Evolutionary conservation across 139 green algal species (phyloP), one percentile per base, ranked within the genome.

Genomic region (Chlorella ohadii): DNA sequence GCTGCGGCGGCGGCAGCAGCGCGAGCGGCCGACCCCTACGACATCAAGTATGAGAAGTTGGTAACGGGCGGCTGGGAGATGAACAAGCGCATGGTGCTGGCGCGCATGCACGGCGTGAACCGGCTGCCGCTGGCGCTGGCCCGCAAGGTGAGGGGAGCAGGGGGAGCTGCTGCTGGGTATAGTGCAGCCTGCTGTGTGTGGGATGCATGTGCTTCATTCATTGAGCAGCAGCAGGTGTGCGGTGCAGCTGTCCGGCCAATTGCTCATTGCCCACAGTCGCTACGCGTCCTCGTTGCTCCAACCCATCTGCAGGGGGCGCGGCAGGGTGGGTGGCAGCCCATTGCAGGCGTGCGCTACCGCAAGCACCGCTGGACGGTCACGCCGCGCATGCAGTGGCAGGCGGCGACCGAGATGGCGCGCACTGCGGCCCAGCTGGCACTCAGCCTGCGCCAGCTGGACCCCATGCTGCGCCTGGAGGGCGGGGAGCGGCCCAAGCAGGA

Each of bases 371-470:
- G 82, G 75, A 64, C 64, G 16, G 23, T 83, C 47, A 67, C 78
- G 31, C 70, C 70, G 6, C 84, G 82, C 15, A 41, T 79, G 68
- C 55, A 31, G 4, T 93, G 90, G 90, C 27, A 72, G 15, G 85
- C 85, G 4, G 75, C 39, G 23, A 72, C 81, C 27, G 73, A 93
- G 85, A n/a, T 19, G 7, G 84, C 79, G 15, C 16, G 33, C 34
- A 91, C 82, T 1, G 72, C 57, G 4, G 64, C 85, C 28, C 57
- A 91, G 79, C 83, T 93, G 63, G 90, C 85, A 9, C 55, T 93
- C 71, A 67, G 68, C 41, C 82, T 93, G 63, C 82, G 90, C 6
- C 76, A 87, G 33, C 72, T 93, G 63, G 89, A 93, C 36, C 55
- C 78, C 6, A 65, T 76, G 34, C 68, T 93, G 55, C 79, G 44